These are phyloP conservation scores for Glycine tomentella DNA, from an alignment of 306 rosid species.

Conservation along the genomic window DNA sequence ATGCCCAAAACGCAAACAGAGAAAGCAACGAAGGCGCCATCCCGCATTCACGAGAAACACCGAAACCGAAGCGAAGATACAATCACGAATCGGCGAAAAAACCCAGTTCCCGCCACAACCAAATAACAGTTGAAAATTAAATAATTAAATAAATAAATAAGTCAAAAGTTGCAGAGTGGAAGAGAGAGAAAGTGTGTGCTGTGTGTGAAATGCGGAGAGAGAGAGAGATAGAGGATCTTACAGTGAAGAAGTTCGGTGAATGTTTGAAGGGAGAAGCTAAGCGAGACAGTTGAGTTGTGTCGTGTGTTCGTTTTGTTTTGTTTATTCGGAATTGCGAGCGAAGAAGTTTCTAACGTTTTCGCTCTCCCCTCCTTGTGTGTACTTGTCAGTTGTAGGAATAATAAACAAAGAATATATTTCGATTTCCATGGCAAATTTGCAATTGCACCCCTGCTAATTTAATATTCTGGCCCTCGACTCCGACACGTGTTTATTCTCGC, in stretches of 20 bases:
- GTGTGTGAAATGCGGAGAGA: not conserved
- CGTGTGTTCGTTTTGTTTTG: conserved; percentile 32
- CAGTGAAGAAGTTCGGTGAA: conserved; percentile 47
- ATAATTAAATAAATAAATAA: not conserved
- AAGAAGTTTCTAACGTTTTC: conserved; percentile 53
- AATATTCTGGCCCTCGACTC: conserved; percentile 17
- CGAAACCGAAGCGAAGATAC: not conserved
- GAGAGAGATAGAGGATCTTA: conserved; percentile 46
- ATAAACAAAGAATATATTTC: not conserved
- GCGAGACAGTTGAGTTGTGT: conserved; percentile 16
- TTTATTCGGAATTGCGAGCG: conserved; percentile 43
- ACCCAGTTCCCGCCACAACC: conserved; percentile 55
- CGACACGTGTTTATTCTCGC: not conserved
- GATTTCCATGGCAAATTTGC: not conserved
- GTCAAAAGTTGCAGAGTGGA: conserved; percentile 28
- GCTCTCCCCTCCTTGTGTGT: conserved; percentile 32
- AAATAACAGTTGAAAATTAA: conserved; percentile 27
- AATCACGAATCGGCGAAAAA: conserved; percentile 26
- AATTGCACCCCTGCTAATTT: not conserved
- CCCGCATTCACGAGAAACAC: conserved; percentile 5
- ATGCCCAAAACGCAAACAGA: not conserved
- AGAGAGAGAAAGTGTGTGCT: not conserved
- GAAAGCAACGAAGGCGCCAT: not conserved
- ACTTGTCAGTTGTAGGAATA: too few species aligned
- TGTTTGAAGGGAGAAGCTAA: conserved; percentile 38